Conservation (phyloP, 768 basidiomycete species). For the Podaxis sp. region DNA sequence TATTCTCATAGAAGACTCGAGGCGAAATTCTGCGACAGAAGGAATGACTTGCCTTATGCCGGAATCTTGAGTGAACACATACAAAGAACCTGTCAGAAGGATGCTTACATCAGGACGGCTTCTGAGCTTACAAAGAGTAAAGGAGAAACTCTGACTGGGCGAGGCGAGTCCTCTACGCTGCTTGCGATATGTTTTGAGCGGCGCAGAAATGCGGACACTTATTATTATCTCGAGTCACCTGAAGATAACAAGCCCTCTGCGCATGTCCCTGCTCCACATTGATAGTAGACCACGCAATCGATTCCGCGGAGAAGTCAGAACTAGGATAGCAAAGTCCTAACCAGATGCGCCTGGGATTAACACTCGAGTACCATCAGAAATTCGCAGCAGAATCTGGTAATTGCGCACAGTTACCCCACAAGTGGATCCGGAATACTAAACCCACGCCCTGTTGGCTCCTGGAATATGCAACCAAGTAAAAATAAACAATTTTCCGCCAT, state of each 20-base stretch:
- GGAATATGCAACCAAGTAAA: not conserved
- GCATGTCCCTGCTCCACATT: not conserved
- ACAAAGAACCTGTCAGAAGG: conserved; percentile 2
- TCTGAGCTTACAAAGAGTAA: not conserved
- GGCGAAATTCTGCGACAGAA: conserved; percentile 6
- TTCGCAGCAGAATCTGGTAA: not conserved
- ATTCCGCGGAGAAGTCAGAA: conserved; percentile 9
- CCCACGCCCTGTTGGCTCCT: not conserved
- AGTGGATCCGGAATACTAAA: conserved; percentile 5
- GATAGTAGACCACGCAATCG: conserved; percentile 5
- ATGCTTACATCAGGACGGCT: not conserved
- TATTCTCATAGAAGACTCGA: conserved; percentile 6
- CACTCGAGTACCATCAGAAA: conserved; percentile 10
- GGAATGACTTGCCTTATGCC: not conserved
- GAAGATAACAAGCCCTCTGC: not conserved
- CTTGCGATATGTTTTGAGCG: not conserved
- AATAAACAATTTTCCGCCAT: conserved; percentile 11
- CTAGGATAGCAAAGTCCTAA: not conserved
- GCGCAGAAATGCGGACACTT: not conserved
- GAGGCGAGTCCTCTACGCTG: not conserved
- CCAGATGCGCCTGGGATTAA: conserved; percentile 4
- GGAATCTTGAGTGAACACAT: not conserved
- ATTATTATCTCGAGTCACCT: conserved; percentile 7
- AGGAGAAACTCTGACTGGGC: not conserved
- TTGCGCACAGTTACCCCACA: not conserved